Conservation (phyloP, 148 eudicot species). For the Rhododendron williamsianum region DNA sequence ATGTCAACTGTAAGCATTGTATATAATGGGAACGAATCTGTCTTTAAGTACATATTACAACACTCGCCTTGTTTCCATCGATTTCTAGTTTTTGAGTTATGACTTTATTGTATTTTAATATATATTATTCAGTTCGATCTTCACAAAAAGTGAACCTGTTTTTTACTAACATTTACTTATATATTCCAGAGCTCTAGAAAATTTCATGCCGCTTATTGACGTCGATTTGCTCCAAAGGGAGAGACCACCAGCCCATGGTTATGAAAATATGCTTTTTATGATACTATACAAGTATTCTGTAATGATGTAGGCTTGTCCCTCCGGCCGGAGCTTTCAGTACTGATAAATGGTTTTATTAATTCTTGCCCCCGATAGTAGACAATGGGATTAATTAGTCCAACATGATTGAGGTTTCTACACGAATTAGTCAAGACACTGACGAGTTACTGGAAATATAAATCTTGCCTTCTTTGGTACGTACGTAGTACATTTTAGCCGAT, state of each 20-base stretch:
- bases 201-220: background rate
- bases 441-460: too few species aligned
- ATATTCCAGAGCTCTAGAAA: background rate
- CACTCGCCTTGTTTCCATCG: background rate
- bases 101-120: too few species aligned
- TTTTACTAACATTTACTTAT: too few species aligned
- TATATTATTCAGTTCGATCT: background rate
- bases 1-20: too few species aligned
- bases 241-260: background rate
- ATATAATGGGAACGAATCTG: too few species aligned
- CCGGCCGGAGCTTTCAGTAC: background rate
- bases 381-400: background rate
- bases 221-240: background rate
- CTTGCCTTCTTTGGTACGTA: background rate
- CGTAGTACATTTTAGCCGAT: background rate
- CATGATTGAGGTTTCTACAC: too few species aligned
- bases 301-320: background rate
- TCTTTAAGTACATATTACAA: too few species aligned
- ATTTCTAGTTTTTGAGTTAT: too few species aligned
- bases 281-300: background rate
- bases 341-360: background rate
- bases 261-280: background rate
- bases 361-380: background rate
- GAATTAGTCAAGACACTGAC: too few species aligned
- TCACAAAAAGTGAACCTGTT: background rate